These are phyloP conservation scores for Medicago ruthenica DNA, from an alignment of 306 rosid genomes.

Conservation along the genomic window DNA sequence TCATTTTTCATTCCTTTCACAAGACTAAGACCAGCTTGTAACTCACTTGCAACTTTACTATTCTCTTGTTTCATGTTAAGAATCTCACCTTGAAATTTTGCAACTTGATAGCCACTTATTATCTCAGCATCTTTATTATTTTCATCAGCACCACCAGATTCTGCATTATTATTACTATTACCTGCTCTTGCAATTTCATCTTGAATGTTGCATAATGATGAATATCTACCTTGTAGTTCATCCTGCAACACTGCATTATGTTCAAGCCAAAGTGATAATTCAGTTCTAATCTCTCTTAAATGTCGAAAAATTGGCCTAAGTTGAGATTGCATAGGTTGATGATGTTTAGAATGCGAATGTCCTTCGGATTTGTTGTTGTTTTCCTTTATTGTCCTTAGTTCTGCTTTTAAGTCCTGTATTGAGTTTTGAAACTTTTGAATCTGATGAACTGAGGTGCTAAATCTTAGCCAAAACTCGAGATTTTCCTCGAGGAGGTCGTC, in stretches of 20 bases:
- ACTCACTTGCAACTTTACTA: conserved; percentile 69
- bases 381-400: conserved; percentile 51
- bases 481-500: conserved; percentile 75
- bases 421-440: conserved; percentile 86
- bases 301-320: conserved; percentile 78
- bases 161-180: background rate
- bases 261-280: conserved; percentile 85
- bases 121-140: conserved; percentile 34
- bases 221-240: conserved; percentile 66
- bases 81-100: conserved; percentile 92
- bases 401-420: conserved; percentile 73
- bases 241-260: conserved; percentile 74
- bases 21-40: conserved; percentile 69
- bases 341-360: conserved; percentile 42
- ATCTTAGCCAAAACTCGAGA: conserved; percentile 88
- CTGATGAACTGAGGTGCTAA: conserved; percentile 84
- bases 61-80: conserved; percentile 91
- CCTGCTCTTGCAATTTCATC: conserved; percentile 65
- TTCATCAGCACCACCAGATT: background rate
- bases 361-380: conserved; percentile 55
- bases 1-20: conserved; percentile 63
- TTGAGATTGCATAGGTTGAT: conserved; percentile 55
- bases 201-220: conserved; percentile 68
- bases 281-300: conserved; percentile 88
- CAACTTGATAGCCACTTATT: conserved; percentile 67